These are phyloP conservation scores for Saitoella complicata DNA, from an alignment of 805 yeast genomes.

Conservation along the genomic window DNA sequence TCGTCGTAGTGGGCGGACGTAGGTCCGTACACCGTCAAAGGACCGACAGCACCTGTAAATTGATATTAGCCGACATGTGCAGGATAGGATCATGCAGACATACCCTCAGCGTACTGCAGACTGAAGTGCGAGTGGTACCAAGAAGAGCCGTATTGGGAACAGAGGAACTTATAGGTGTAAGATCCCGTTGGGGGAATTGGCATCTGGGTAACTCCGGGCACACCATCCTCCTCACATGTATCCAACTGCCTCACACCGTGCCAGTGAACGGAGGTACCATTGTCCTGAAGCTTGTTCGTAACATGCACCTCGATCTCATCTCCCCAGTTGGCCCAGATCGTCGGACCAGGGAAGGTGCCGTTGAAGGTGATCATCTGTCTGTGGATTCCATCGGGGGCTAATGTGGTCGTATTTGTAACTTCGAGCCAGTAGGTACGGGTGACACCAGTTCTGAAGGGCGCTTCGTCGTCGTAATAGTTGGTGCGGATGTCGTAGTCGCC, in stretches of 20 bases:
- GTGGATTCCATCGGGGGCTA: slow-evolving; percentile 23
- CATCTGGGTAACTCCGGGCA: slow-evolving; percentile 32
- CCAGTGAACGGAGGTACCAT: slow-evolving; percentile 31
- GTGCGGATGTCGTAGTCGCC: too few relatives aligned
- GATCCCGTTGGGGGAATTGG: slow-evolving; percentile 29
- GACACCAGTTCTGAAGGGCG: too few relatives aligned
- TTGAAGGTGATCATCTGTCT: slow-evolving; percentile 25
- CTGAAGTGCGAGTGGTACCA: slow-evolving; percentile 45
- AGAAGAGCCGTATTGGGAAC: slow-evolving; percentile 31
- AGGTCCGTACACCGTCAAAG: too few relatives aligned
- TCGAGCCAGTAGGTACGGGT: too few relatives aligned
- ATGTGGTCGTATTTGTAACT: slow-evolving; percentile 8
- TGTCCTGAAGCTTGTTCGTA: slow-evolving; percentile 22
- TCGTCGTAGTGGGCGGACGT: too few relatives aligned
- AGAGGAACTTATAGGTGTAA: slow-evolving; percentile 28
- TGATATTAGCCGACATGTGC: too few relatives aligned
- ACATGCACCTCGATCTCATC: slow-evolving; percentile 24
- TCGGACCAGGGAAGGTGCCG: slow-evolving; percentile 36
- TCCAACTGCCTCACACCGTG: slow-evolving; percentile 37
- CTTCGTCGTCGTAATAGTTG: too few relatives aligned
- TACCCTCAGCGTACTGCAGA: slow-evolving; percentile 55
- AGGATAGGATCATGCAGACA: slow-evolving; percentile 20
- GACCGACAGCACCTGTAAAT: too few relatives aligned
- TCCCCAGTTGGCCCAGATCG: slow-evolving; percentile 26
- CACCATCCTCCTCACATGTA: slow-evolving; percentile 36